These are phyloP conservation scores for Paratinospora sagittata DNA, from an alignment of 164 flowering plant genomes.

Conservation along the genomic window DNA sequence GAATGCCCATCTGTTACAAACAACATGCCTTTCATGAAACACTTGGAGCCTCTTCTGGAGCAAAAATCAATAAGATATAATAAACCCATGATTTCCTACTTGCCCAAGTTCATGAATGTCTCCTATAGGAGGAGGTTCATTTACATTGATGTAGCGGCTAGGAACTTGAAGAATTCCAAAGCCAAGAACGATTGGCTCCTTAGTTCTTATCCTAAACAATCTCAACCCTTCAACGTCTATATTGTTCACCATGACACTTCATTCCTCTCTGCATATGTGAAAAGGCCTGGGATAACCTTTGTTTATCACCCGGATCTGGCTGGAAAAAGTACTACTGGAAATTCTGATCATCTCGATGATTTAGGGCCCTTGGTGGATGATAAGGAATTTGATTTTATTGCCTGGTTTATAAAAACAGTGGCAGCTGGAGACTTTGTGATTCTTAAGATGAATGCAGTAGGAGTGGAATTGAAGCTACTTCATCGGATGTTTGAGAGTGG, in stretches of 20 bases:
- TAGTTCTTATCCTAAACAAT: conserved; percentile 38
- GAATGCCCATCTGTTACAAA: conserved; percentile 50
- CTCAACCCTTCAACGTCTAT: conserved; percentile 41
- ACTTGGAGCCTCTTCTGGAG: conserved; percentile 58
- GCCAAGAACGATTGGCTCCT: conserved; percentile 38
- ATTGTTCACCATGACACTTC: conserved; percentile 62
- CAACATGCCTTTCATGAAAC: conserved; percentile 41
- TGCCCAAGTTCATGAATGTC: conserved; percentile 50
- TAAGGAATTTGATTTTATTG: conserved; percentile 72
- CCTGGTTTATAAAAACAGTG: too few relatives aligned
- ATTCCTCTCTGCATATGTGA: conserved; percentile 49
- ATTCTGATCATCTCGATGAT: conserved; percentile 21
- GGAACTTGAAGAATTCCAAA: conserved; percentile 34
- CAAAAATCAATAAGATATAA: conserved; percentile 20
- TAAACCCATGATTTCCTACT: conserved; percentile 31
- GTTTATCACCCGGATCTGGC: conserved; percentile 69
- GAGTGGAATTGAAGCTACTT: conserved; percentile 49
- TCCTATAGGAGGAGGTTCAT: conserved; percentile 41
- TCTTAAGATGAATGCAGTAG: conserved; percentile 59
- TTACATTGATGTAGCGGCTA: conserved; percentile 65
- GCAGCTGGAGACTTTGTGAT: conserved; percentile 56
- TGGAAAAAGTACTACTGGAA: conserved; percentile 23
- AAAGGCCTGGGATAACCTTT: conserved; percentile 63
- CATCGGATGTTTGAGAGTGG: conserved; percentile 58
- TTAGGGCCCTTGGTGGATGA: conserved; percentile 26